Conservation (phyloP, 2,329 filamentous ascomycete species). For the Venturiaceae sp. region DNA sequence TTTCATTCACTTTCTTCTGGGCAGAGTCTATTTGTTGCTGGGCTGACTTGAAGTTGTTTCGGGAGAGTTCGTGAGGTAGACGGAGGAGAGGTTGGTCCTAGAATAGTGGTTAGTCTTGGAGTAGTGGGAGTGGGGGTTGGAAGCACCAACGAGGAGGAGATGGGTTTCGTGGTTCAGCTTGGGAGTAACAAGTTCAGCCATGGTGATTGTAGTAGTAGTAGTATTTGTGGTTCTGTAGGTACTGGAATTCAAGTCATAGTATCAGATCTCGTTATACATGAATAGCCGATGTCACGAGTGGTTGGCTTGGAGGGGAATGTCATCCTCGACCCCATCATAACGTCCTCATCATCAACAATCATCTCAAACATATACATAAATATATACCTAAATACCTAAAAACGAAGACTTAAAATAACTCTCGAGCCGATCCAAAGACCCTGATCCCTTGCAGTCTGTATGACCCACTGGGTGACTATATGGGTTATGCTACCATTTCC, state of each 20-base stretch:
- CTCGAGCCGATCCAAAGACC: too few relatives aligned
- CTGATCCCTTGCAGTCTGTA: too few relatives aligned
- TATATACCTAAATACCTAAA: too few relatives aligned
- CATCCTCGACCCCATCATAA: neutral
- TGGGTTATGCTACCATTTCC: too few relatives aligned
- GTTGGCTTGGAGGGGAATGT: neutral
- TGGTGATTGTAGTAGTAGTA: neutral
- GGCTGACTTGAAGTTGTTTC: slow-evolving; percentile 86
- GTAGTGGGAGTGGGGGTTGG: neutral
- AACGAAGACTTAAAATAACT: too few relatives aligned
- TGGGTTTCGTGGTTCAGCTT: slow-evolving; percentile 68
- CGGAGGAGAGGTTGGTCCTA: slow-evolving; percentile 92
- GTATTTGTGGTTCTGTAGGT: too few relatives aligned
- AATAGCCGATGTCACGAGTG: neutral
- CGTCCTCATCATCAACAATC: too few relatives aligned
- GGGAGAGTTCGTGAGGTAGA: slow-evolving; percentile 82
- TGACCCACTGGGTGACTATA: too few relatives aligned
- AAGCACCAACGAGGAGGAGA: slow-evolving; percentile 52
- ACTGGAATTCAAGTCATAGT: too few relatives aligned
- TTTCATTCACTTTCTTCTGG: slow-evolving; percentile 50
- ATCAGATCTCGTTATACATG: neutral
- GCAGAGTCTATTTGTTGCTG: slow-evolving; percentile 69
- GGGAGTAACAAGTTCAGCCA: slow-evolving; percentile 40
- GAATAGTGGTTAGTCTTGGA: neutral
- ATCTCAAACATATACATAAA: too few relatives aligned